Evolutionary conservation across 176 grass and related monocot species (phyloP), one percentile per base, ranked within the genome.

Genomic region (Cenchrus purpureus): DNA sequence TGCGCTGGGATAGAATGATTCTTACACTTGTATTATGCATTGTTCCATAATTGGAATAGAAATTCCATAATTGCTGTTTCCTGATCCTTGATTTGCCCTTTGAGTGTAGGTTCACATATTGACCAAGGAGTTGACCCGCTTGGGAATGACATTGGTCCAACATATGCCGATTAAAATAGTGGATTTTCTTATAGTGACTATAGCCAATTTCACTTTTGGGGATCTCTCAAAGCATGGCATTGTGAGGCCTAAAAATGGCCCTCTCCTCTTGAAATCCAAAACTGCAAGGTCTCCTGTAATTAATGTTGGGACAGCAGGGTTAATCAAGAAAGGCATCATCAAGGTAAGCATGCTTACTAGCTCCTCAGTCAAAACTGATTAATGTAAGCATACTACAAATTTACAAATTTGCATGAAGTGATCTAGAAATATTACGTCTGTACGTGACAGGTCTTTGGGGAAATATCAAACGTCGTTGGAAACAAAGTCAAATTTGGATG

Each of bases 201-300:
- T 19, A 53, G 82, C 85, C 22, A 74, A 83, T 4, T 22, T 90
- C 14, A 54, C 31, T 29, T 88, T 79, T 74, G 88, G 91, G 16
- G 82, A 93, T 49, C 65, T 93, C 10, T 83, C 88, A 6, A 86
- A 20, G 73, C 53, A 88, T 40, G 88, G 91, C 34, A 93, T 90
- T 12, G 43, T 79, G n/a, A 90, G 74, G 40, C 88, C 88, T 2
- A 78, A 45, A 14, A 16, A 54, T 37, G 91, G 88, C 1, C 85
- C 91, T 8, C 61, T 93, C 29, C 7, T 8, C 0, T 29, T 71
- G 4, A 94, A 94, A 76, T 34, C 71, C 5, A 44, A 61, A 53
- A 88, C 73, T 0, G 85, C 83, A 1, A 49, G 34, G 72, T 90
- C 88, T 1, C 2, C 82, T 1, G 75, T 86, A 1, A 83, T 93